Base-by-base conservation (phyloP, 2,329 filamentous ascomycete species). In the Botrytis fragariae region DNA sequence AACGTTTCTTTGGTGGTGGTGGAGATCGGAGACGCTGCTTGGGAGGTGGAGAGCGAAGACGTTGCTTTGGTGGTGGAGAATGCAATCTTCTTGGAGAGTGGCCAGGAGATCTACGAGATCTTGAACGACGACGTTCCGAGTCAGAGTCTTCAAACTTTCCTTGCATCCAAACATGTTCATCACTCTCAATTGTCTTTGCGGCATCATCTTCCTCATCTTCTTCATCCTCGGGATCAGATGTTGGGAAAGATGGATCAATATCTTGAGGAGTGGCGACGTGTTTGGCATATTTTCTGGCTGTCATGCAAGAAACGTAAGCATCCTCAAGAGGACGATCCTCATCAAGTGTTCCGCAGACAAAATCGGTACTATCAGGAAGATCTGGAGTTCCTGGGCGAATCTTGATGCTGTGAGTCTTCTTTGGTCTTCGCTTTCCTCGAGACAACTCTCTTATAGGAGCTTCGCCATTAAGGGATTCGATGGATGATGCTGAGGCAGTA, bases 311-410 rank as follows among this genome's bases (percentile, higher is more conserved):
- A 72, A 97, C 88, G 82, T 98, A 99, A 0, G 94, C 95, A 77
- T 95, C 94, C 81, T 99, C 96, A n/a, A 98, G 84, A 4, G 94
- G 94, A 62, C 94, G 91, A 80, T 99, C 96, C 82, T 99, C 96
- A 77, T 99, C 96, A 32, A 99, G 86, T 1, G 96, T 99, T 74
- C 96, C 96, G 80, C 96, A 98, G n/a, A 99, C 96, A 77, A 99
- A 99, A 82, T 99, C 96, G 22, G 96, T 98, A 83, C 95, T 98
- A 82, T 99, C 96, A 1, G 96, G 96, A 18, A 99, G 86, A 80
- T 97, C 94, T 3, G 93, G 93, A 1, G 92, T 93, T 37, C 87
- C 87, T 57, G 89, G 87, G 35, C 91, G 91, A 77, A 91, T 89
- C 75, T 87, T 89, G 64, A 86, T 85, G 65, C 80, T 80, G 57